Evolutionary conservation across 139 green algal genomes (phyloP), one percentile per base, ranked within the genome.

Genomic region (Dunaliella sp.): DNA sequence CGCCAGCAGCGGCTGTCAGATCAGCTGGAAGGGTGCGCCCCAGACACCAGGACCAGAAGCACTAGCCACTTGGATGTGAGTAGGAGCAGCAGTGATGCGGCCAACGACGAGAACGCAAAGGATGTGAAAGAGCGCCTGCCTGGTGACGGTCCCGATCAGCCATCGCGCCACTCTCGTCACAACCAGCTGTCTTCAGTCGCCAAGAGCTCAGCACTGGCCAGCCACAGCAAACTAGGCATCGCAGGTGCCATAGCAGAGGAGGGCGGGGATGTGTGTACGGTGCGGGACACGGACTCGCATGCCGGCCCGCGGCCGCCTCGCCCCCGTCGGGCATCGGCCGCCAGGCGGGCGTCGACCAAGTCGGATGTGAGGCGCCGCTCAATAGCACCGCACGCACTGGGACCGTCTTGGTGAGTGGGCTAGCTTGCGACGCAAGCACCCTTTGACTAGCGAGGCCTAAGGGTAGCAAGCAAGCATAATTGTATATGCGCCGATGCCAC

Each of bases 61-160:
- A n/a, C n/a, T n/a, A n/a, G n/a, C n/a, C n/a, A n/a, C n/a, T n/a
- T n/a, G n/a, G n/a, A n/a, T n/a, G n/a, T n/a, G n/a, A 28, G 7
- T 12, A 38, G 76, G 76, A 81, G 76, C 76, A 12, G 2, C 30
- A 38, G n/a, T 38, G n/a, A n/a, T 24, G 12, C 34, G n/a, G 76
- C 1, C 76, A 31, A 31, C 30, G n/a, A 81, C 37, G 48, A 65
- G 48, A 65, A 7, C 16, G 48, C 48, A 7, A 65, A 65, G 48
- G 48, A 65, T 16, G 48, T 65, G 16, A 7, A 16, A 16, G 7
- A 65, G 48, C 48, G 48, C 48, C 16, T 65, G 48, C 48, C 76
- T 38, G 76, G n/a, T 36, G 76, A 81, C 37, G 76, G 75, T 38
- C 38, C 73, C 33, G 82, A 86, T 38, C 82, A 88, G 77, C 35